phyloP scores from a whole-genome alignment of 2,329 filamentous ascomycete genomes.

The Cadophora luteo-olivacea region DNA sequence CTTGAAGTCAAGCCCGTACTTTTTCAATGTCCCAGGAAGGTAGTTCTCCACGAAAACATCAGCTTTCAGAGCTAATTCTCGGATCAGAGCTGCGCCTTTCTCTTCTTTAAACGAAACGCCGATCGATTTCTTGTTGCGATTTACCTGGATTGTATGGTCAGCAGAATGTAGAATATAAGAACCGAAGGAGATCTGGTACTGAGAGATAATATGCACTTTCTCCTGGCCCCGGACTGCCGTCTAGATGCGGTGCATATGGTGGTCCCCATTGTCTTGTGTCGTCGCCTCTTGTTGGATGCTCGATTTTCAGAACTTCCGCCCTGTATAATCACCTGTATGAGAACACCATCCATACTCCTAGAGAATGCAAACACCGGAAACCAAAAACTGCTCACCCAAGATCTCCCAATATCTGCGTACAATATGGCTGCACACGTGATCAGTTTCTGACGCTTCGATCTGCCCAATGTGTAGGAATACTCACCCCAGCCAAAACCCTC shows the following conservation, averaged over 20 bases:
- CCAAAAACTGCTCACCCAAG: slow-evolving; percentile 71
- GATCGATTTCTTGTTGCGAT: slow-evolving; percentile 94
- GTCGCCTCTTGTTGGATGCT: slow-evolving; percentile 87
- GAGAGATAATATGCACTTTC: slow-evolving; percentile 93
- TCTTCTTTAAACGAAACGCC: slow-evolving; percentile 86
- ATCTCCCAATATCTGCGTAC: slow-evolving; percentile 93
- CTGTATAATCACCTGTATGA: slow-evolving; percentile 52
- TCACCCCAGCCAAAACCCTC: slow-evolving; percentile 85
- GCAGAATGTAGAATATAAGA: not conserved
- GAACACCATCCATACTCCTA: too few species aligned
- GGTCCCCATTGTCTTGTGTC: slow-evolving; percentile 96
- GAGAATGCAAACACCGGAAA: too few species aligned
- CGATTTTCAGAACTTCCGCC: slow-evolving; percentile 94
- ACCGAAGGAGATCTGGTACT: slow-evolving; percentile 46
- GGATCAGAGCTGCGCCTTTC: slow-evolving; percentile 83
- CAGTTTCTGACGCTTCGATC: not conserved
- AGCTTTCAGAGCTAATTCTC: slow-evolving; percentile 79
- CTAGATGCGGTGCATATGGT: slow-evolving; percentile 80
- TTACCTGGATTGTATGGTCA: slow-evolving; percentile 64
- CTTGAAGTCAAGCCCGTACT: slow-evolving; percentile 87
- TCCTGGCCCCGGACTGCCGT: slow-evolving; percentile 70
- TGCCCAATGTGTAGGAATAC: not conserved
- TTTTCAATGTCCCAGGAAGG: slow-evolving; percentile 83
- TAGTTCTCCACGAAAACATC: slow-evolving; percentile 97
- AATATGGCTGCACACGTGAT: slow-evolving; percentile 75